Percentiles rank a stretch among this genome's conserved stretches.
These are phyloP conservation scores for grape (Vitis vinifera) DNA, from an alignment of 164 flowering plant genomes.

Conservation along the genomic window DNA sequence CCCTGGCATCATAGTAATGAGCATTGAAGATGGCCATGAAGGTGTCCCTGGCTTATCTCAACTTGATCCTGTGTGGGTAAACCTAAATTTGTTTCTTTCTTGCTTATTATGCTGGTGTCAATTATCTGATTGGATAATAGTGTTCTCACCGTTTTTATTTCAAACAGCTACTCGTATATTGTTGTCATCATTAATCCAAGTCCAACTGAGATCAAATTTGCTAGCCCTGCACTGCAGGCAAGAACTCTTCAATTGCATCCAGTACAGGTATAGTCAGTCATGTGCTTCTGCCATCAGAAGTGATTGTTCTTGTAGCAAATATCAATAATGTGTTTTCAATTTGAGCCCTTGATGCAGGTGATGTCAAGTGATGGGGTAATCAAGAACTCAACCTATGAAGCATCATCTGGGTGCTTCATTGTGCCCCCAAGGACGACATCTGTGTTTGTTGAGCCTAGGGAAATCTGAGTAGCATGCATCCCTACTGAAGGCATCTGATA, in stretches of 20 bases:
- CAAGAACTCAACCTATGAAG: constrained; percentile 62
- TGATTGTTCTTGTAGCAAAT: background rate
- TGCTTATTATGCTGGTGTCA: background rate
- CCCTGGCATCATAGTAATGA: constrained; percentile 86
- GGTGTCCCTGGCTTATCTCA: constrained; percentile 76
- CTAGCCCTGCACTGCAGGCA: constrained; percentile 40
- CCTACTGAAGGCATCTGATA: too few species aligned
- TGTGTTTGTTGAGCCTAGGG: constrained; percentile 78
- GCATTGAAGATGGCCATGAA: constrained; percentile 89
- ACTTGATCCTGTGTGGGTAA: constrained; percentile 74
- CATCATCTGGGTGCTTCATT: constrained; percentile 62
- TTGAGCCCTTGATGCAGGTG: constrained; percentile 39
- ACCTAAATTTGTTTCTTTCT: background rate
- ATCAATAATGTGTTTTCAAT: background rate
- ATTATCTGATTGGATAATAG: background rate
- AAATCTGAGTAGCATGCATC: background rate
- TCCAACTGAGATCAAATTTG: constrained; percentile 54
- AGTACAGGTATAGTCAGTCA: constrained; percentile 51
- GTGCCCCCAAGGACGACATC: constrained; percentile 77
- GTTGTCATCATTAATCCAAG: constrained; percentile 65
- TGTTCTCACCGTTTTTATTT: constrained; percentile 4
- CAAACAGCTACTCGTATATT: constrained; percentile 65
- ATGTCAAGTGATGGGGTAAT: constrained; percentile 59
- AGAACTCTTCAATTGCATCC: constrained; percentile 73
- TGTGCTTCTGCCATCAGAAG: background rate